Evolutionary conservation across 2,329 filamentous ascomycete species (phyloP), one percentile per base, ranked within the genome.

Genomic region (Aspergillus awamori): DNA sequence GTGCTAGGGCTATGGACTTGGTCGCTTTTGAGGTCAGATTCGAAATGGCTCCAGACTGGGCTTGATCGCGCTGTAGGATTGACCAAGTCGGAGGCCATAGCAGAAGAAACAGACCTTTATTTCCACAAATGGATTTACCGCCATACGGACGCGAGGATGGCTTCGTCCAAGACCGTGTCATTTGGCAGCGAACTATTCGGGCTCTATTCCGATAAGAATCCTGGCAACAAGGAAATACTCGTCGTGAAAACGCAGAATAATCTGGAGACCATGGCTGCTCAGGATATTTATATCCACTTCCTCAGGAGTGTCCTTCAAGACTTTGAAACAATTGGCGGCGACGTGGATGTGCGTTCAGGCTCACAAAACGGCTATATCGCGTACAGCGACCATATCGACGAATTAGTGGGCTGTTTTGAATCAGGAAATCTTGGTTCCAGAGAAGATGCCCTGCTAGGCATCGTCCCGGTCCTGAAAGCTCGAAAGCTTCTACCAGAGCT

Each of bases 111-210:
- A 0, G 68, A 69, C 15, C 60, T 71, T 15, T 66, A 68, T 26
- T 74, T 72, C 36, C 65, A 70, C 15, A 75, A 74, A 63, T 75
- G 72, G 72, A 72, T 75, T 2, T 72, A 67, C 26, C 64, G 70
- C 2, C 66, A 73, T 28, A 69, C 63, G 0, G 66, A 69, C 28
- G 65, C 68, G 1, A 62, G 20, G 20, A 59, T 71, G 56, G 61
- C 72, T 2, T 63, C 69, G 1, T 58, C 62, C 0, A 59, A 65
- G 1, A 63, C 57, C 48, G 58, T 70, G 5, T 60, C 67, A 17
- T 54, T 63, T 8, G 61, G 68, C 1, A 53, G 58, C 1, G 64
- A 62, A 4, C 56, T 69, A 0, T 75, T 75, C 22, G 67, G 71
- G 0, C 65, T 61, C 13, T 59, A 63, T 1, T 61, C 66, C 0